A percentile compares a stretch with the other conserved stretches of the same genome.
Conservation (phyloP, 371 early-diverging fungal genomes). For the Saksenaea oblongispora region DNA sequence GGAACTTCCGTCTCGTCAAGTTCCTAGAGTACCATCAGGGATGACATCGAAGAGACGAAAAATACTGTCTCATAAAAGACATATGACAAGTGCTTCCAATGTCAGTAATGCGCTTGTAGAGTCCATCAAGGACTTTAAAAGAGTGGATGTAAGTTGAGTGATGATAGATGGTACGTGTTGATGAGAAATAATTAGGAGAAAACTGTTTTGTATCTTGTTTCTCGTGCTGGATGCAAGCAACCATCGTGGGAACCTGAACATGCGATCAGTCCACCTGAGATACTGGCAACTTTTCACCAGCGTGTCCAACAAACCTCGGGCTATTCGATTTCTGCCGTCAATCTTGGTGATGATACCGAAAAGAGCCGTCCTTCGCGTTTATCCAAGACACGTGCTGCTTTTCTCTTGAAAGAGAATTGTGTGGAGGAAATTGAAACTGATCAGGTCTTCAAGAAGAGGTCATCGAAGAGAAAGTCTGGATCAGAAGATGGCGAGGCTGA, state of each 20-base stretch:
- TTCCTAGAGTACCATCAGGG: background rate
- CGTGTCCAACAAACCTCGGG: constrained; percentile 17
- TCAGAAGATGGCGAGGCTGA: background rate
- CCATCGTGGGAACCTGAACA: constrained; percentile 1
- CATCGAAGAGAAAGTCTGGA: constrained; percentile 1
- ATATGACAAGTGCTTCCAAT: background rate
- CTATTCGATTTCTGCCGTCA: constrained; percentile 9
- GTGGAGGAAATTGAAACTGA: constrained; percentile 10
- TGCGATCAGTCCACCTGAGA: constrained; percentile 3
- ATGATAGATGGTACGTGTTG: background rate
- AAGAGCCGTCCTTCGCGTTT: constrained; percentile 13
- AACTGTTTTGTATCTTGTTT: background rate
- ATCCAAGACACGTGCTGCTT: constrained; percentile 36
- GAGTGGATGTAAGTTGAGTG: background rate
- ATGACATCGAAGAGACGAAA: background rate
- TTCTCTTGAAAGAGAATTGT: constrained; percentile 19
- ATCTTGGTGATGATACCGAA: background rate
- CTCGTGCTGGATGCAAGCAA: background rate
- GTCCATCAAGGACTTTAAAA: background rate
- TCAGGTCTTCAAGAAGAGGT: background rate
- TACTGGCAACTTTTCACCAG: constrained; percentile 19
- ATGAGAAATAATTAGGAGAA: background rate
- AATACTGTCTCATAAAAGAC: background rate
- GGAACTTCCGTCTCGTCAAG: background rate
- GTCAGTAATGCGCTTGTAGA: background rate